Conservation (phyloP, 345 rosid genomes). For the Eutrema japonicum region DNA sequence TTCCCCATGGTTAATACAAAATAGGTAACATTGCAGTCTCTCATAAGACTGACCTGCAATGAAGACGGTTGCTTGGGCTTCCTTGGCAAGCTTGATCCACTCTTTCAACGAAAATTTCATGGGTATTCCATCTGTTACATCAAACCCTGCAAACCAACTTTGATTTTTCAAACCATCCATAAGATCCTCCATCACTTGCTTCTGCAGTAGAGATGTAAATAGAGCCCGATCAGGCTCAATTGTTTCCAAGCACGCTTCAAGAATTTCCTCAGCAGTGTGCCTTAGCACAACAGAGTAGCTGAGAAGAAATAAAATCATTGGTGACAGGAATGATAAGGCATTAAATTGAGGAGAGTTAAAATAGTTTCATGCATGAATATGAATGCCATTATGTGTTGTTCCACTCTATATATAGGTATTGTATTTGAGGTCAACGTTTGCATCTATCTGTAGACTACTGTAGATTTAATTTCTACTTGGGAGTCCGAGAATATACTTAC, state of each 20-base stretch:
- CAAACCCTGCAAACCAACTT: constrained; percentile 81
- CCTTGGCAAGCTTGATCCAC: constrained; percentile 79
- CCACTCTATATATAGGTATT: constrained; percentile 6
- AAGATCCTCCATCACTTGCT: constrained; percentile 76
- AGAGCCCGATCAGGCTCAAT: constrained; percentile 81
- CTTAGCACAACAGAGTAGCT: constrained; percentile 93
- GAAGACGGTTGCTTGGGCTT: constrained; percentile 75
- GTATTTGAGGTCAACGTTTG: constrained; percentile 22
- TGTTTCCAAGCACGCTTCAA: constrained; percentile 84
- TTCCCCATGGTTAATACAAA: background rate
- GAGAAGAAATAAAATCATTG: constrained; percentile 38
- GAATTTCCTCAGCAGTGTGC: constrained; percentile 97
- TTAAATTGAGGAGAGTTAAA: constrained; percentile 2
- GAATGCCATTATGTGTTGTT: background rate
- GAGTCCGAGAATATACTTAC: constrained; percentile 57
- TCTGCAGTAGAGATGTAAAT: constrained; percentile 75
- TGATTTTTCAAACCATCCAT: constrained; percentile 67
- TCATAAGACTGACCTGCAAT: constrained; percentile 69
- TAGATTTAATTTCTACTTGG: background rate
- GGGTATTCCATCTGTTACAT: constrained; percentile 74
- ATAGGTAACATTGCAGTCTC: constrained; percentile 2
- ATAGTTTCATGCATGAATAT: constrained; percentile 19
- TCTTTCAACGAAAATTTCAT: constrained; percentile 58
- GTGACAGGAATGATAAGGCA: constrained; percentile 2
- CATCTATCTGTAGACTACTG: constrained; percentile 15